Conservation (phyloP, 306 rosid species). For the Chamaecrista fasciculata region DNA sequence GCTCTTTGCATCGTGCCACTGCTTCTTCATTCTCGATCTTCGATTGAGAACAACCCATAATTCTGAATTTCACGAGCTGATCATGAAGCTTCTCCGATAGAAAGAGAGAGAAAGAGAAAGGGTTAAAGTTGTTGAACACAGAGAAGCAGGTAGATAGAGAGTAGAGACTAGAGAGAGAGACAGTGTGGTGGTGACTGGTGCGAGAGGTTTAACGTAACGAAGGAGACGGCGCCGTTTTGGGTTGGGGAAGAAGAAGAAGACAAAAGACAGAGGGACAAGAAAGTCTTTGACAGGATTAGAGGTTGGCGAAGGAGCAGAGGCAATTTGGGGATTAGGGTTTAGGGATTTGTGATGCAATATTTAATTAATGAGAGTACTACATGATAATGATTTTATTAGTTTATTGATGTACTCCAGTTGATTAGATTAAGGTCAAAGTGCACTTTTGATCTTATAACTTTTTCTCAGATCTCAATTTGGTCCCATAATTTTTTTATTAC, state of each 20-base stretch:
- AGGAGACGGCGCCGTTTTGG: conserved; percentile 3
- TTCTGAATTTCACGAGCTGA: neutral
- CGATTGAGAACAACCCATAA: conserved; percentile 89
- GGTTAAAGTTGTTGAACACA: neutral
- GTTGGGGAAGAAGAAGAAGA: neutral
- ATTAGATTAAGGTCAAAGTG: too few species aligned
- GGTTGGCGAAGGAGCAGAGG: neutral
- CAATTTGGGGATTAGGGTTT: neutral
- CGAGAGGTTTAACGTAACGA: neutral
- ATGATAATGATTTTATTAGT: too few species aligned
- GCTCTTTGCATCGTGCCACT: conserved; percentile 78
- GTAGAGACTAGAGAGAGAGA: neutral
- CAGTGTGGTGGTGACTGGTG: neutral
- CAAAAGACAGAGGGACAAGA: neutral
- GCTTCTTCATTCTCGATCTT: conserved; percentile 98
- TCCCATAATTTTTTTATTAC: too few species aligned
- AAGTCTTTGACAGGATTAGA: neutral
- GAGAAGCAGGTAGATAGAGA: neutral
- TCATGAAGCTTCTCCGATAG: neutral
- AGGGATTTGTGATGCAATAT: neutral
- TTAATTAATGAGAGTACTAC: too few species aligned
- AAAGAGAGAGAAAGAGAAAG: neutral
- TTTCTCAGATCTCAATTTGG: too few species aligned
- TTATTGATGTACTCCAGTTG: too few species aligned
- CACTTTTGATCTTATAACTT: too few species aligned